phyloP scores from a whole-genome alignment of 2,329 filamentous ascomycete species.

The Aaosphaeria arxii region DNA sequence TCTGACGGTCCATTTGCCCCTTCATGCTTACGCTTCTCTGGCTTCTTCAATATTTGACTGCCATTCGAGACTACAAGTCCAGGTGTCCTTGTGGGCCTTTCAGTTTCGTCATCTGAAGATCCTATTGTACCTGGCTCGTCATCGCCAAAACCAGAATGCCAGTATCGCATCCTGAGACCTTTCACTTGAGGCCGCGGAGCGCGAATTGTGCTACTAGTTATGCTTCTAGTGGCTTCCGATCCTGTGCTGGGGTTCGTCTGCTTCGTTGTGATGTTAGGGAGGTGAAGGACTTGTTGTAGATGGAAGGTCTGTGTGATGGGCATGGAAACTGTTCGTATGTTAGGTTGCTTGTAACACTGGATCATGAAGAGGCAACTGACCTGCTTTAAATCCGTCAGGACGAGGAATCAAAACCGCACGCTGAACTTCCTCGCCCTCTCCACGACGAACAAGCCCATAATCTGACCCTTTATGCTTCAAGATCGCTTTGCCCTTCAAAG shows the following conservation, averaged over 20 bases:
- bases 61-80: slow-evolving; percentile 22
- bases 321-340: slow-evolving; percentile 16
- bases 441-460: slow-evolving; percentile 57
- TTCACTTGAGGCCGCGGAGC: slow-evolving; percentile 63
- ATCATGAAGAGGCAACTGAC: slow-evolving; percentile 41
- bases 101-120: slow-evolving; percentile 41
- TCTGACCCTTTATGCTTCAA: slow-evolving; percentile 63
- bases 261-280: slow-evolving; percentile 44
- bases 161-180: slow-evolving; percentile 65
- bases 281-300: slow-evolving; percentile 60
- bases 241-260: slow-evolving; percentile 41
- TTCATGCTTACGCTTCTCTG: slow-evolving; percentile 41
- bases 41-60: slow-evolving; percentile 17
- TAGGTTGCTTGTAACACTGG: slow-evolving; percentile 2
- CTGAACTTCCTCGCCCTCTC: slow-evolving; percentile 51
- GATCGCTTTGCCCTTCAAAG: slow-evolving; percentile 52
- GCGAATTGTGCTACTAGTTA: slow-evolving; percentile 49
- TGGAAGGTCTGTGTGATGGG: slow-evolving; percentile 60
- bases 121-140: slow-evolving; percentile 44
- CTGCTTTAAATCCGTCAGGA: slow-evolving; percentile 52
- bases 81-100: slow-evolving; percentile 32
- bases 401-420: slow-evolving; percentile 63
- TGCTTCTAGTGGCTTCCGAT: slow-evolving; percentile 38
- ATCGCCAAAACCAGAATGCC: slow-evolving; percentile 59
- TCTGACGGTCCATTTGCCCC: slow-evolving; percentile 26